Evolutionary conservation across 164 flowering plant species (phyloP).

Genomic region (Stephania cephalantha): DNA sequence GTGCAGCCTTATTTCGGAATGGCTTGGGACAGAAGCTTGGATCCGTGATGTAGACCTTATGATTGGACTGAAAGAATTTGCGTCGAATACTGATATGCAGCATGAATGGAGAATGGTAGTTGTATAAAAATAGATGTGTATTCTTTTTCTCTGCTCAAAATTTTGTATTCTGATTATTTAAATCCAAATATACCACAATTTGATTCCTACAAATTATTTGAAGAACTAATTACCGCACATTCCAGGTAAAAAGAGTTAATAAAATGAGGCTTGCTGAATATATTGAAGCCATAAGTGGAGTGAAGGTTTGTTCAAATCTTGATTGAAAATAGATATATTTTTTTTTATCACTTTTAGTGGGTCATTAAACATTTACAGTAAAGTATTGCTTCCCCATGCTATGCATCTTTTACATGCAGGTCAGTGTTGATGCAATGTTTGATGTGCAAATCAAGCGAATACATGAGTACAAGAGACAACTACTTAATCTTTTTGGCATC

Average conservation of each 20-base stretch:
- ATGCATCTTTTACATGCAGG: conserved; percentile 22
- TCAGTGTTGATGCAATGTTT: conserved; percentile 46
- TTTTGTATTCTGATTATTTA: neutral
- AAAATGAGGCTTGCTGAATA: conserved; percentile 54
- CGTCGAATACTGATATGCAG: conserved; percentile 32
- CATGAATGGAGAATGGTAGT: conserved; percentile 46
- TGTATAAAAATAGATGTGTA: neutral
- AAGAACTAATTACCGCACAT: neutral
- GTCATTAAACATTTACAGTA: neutral
- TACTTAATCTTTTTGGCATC: conserved; percentile 42
- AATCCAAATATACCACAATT: neutral
- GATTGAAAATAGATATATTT: neutral
- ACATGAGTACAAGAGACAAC: conserved; percentile 51
- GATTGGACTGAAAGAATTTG: conserved; percentile 36
- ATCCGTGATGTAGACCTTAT: conserved; percentile 44
- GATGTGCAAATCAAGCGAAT: conserved; percentile 53
- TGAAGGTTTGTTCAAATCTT: conserved; percentile 28
- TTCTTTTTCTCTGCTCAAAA: neutral
- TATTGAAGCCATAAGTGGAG: conserved; percentile 47
- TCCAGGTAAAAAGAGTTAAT: conserved; percentile 38
- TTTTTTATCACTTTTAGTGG: neutral
- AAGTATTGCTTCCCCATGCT: neutral
- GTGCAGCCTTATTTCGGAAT: conserved; percentile 44
- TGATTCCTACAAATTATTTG: neutral
- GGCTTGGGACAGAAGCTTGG: conserved; percentile 62